Percentiles rank a stretch among this genome's conserved stretches.
Evolutionary conservation across 805 yeast species (phyloP).

Genomic region (Nakazawaea holstii): DNA sequence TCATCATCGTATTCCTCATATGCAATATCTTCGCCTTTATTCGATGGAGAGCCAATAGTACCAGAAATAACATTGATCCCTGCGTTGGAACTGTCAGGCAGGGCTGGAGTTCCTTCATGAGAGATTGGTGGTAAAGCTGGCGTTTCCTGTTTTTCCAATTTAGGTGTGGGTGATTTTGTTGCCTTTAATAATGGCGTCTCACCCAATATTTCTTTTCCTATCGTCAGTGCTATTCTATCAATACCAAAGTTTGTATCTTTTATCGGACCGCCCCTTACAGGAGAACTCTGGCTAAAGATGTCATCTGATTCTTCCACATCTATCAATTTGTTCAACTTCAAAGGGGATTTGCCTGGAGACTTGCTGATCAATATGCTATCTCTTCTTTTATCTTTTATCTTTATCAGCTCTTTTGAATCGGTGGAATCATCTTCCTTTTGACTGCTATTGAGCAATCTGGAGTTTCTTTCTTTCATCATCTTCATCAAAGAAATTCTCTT

Average conservation of each 20-base stretch:
- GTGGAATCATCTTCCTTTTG: neutral
- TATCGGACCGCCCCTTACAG: neutral
- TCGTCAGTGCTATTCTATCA: neutral
- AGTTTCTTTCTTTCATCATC: slow-evolving; percentile 1
- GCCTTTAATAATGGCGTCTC: neutral
- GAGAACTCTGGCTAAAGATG: slow-evolving; percentile 8
- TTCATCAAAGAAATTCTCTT: slow-evolving; percentile 7
- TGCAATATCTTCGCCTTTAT: no score
- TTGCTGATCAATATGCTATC: neutral
- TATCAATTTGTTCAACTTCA: slow-evolving; percentile 9
- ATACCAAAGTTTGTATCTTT: neutral
- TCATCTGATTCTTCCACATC: slow-evolving; percentile 2
- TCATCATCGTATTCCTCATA: neutral
- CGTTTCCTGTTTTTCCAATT: neutral
- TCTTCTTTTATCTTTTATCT: slow-evolving; percentile 4
- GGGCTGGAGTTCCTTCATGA: neutral
- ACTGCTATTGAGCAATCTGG: neutral
- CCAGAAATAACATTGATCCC: neutral
- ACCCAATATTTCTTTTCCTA: neutral
- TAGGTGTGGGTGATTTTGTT: neutral
- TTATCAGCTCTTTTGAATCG: neutral
- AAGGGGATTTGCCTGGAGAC: slow-evolving; percentile 9
- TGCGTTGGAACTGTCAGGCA: neutral
- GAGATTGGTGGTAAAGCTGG: neutral
- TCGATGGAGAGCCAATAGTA: no score